Conservation (phyloP, 805 yeast species). For the Metschnikowia continentalis region DNA sequence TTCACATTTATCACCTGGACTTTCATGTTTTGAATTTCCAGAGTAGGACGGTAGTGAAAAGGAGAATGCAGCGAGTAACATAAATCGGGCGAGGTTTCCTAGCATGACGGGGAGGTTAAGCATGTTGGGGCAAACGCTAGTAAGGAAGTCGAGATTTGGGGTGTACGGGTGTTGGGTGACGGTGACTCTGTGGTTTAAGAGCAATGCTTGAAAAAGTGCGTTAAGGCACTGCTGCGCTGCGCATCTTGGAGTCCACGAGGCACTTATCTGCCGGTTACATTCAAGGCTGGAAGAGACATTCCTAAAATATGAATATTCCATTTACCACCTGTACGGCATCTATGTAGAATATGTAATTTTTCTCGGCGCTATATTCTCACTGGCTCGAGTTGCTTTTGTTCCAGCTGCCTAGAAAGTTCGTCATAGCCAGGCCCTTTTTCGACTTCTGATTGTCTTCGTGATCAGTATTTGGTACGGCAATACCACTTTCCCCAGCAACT, state of each 20-base stretch:
- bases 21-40: neutral
- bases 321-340: neutral
- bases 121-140: neutral
- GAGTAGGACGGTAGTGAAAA: slow-evolving; percentile 11
- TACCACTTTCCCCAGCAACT: slow-evolving; percentile 46
- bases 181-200: neutral
- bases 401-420: slow-evolving; percentile 19
- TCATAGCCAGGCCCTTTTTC: slow-evolving; percentile 31
- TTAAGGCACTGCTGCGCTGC: neutral
- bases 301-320: neutral
- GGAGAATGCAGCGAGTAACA: slow-evolving; percentile 6
- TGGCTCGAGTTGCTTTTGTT: slow-evolving; percentile 11
- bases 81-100: neutral
- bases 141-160: neutral
- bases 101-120: slow-evolving; percentile 2
- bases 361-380: neutral
- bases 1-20: slow-evolving; percentile 37
- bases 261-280: too few relatives aligned
- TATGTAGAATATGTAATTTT: slow-evolving; percentile 1
- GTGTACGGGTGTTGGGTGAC: slow-evolving; percentile 1
- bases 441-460: slow-evolving; percentile 11
- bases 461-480: slow-evolving; percentile 25
- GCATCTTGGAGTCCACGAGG: neutral
- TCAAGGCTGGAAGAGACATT: too few relatives aligned
- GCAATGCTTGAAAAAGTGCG: neutral